Base-by-base conservation (phyloP, 2,329 filamentous ascomycete genomes). In the Pyrenophora teres region DNA sequence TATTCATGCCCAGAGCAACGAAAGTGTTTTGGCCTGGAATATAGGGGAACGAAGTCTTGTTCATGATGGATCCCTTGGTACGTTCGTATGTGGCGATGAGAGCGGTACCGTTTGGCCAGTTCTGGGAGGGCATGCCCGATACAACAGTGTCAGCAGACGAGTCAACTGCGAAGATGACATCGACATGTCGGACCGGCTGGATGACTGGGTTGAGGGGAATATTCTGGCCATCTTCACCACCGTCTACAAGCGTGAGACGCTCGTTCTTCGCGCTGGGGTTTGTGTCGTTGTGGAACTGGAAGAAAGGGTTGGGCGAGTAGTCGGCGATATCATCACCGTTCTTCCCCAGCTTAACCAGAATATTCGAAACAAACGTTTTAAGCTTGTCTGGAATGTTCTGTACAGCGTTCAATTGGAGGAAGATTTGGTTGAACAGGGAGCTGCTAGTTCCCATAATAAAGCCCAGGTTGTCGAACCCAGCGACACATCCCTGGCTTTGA, bases 401-500 rank as follows among this genome's bases (percentile, higher is more conserved):
- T 21, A 76, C 73, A 18, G 74, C 71, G 8, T 90, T 82, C 48
- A 93, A 77, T 9, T 84, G 75, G 3, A 92, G 78, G 15, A 96
- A 75, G 63, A 89, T 83, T 63, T 86, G 79, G 76, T 96, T 96
- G 81, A 96, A 96, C 2, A 96, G 80, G 0, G 89, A 88, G 1
- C 87, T 90, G 18, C 87, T 91, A 0, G 92, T 96, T 43, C 92
- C 92, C 84, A 96, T 91, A 21, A 96, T 78, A 67, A 84, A 96
- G 6, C 90, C 90, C 19, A 83, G 83, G 63, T 92, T 92, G 74
- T 96, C 92, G 57, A 92, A 92, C 1, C 92, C 92, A 6, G 82
- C 79, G 13, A 95, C 81, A 67, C 92, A 96, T 23, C 75, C 70
- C 37, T 82, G 81, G 48, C 79, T 71, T 9, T 77, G 68, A 0